Percentiles rank a stretch among this genome's conserved stretches.
Conservation (phyloP, 441 rosid genomes). For the Aleurites moluccanus region DNA sequence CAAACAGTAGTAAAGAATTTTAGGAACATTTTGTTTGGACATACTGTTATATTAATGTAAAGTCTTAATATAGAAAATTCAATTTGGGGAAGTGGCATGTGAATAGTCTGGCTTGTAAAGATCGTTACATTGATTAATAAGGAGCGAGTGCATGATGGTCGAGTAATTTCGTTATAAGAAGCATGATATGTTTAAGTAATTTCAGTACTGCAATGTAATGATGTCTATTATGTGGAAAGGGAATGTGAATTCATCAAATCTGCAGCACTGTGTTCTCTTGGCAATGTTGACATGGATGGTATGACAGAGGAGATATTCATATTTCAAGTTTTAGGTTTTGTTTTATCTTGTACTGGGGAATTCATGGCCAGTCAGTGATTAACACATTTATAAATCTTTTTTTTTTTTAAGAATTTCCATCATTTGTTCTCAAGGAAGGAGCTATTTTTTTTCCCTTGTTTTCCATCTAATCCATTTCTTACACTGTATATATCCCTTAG, state of each 20-base stretch:
- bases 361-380: too few species aligned
- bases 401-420: too few species aligned
- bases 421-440: too few species aligned
- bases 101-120: background rate
- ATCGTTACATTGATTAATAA: background rate
- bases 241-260: background rate
- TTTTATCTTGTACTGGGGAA: too few species aligned
- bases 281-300: background rate
- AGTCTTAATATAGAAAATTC: background rate
- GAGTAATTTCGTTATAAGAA: background rate
- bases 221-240: background rate
- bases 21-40: background rate
- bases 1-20: background rate
- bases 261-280: background rate
- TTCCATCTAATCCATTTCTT: background rate
- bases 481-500: background rate
- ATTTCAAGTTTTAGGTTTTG: too few species aligned
- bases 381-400: too few species aligned
- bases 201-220: too few species aligned
- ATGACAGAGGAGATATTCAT: too few species aligned
- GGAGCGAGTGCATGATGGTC: background rate
- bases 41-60: too few species aligned
- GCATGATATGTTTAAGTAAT: background rate
- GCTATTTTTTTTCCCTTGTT: too few species aligned
- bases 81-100: background rate